Base-by-base conservation (phyloP, 1,139 yeast genomes). In the Lodderomyces theae region DNA sequence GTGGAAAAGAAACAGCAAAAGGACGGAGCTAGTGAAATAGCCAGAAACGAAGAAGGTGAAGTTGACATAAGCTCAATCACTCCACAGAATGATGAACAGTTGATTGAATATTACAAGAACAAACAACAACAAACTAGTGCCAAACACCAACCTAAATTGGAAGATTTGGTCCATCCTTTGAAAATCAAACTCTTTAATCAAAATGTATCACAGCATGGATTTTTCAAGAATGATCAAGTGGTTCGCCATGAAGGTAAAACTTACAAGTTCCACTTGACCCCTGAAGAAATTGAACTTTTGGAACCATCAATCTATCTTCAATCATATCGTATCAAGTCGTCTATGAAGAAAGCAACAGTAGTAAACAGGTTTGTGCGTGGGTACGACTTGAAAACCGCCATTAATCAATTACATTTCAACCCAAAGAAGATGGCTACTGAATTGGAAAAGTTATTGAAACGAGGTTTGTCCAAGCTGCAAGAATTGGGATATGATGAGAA, bases 351-450 rank as follows among this genome's bases (percentile, higher is more conserved):
- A 66, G 90, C 95, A 37, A 88, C 90, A 10, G 72, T 81, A 34
- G 86, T 89, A 40, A 73, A 88, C 50, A 74, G 97, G 51, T 78
- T 89, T 60, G 76, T 90, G 44, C 66, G 85, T 40, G 84, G 85
- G 34, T 67, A 84, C 65, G 77, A 79, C 42, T 80, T 87, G 26
- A 79, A 81, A 53, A 79, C 79, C 38, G 97, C 97, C 42, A 85
- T 92, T 50, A 87, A 92, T 39, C 97, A 90, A 66, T 83, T 92
- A 54, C 97, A 90, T 63, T 92, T 92, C 69, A 80, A 83, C 57
- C 77, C 82, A 38, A 88, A 88, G 66, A 80, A 83, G 55, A 79
- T 88, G 65, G 79, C 95, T 32, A 77, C 84, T 39, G 96, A 88
- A 51, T 74, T 89, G 45, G 92, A 82, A 42, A 84, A 81, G 49